These are phyloP conservation scores for Trifolium subterraneum DNA, from an alignment of 306 rosid species.

Conservation along the genomic window DNA sequence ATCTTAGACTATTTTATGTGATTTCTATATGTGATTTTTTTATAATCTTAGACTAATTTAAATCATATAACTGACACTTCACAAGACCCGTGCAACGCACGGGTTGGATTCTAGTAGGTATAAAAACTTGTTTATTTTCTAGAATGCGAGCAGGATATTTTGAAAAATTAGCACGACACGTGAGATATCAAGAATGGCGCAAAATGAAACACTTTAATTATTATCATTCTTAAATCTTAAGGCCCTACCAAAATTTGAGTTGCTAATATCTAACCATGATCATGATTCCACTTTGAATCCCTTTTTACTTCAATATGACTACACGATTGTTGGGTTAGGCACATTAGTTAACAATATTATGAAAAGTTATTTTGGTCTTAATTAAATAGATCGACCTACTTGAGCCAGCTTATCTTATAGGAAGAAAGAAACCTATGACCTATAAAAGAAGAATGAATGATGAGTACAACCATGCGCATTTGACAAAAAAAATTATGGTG, in stretches of 20 bases:
- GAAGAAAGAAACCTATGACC: conserved; percentile 31
- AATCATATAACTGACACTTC: no score
- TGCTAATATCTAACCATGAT: conserved; percentile 21
- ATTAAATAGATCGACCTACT: conserved; percentile 4
- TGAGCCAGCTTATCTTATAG: neutral
- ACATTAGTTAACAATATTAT: conserved; percentile 9
- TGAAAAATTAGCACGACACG: no score
- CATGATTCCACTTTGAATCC: conserved; percentile 28
- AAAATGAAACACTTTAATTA: no score
- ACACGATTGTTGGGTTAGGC: conserved; percentile 34
- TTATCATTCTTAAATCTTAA: conserved; percentile 17
- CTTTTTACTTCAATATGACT: conserved; percentile 34
- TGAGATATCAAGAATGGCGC: no score
- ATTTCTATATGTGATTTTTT: no score
- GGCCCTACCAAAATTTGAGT: conserved; percentile 31
- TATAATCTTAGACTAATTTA: no score
- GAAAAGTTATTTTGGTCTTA: conserved; percentile 7
- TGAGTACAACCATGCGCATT: conserved; percentile 42
- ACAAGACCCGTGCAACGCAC: no score
- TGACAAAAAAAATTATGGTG: no score
- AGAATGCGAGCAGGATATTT: no score
- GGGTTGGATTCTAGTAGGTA: no score
- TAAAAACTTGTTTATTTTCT: no score
- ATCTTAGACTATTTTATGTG: no score
- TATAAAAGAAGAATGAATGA: conserved; percentile 38